phyloP scores from a whole-genome alignment of 305 asterid species.

The Fraxinus dipetala region DNA sequence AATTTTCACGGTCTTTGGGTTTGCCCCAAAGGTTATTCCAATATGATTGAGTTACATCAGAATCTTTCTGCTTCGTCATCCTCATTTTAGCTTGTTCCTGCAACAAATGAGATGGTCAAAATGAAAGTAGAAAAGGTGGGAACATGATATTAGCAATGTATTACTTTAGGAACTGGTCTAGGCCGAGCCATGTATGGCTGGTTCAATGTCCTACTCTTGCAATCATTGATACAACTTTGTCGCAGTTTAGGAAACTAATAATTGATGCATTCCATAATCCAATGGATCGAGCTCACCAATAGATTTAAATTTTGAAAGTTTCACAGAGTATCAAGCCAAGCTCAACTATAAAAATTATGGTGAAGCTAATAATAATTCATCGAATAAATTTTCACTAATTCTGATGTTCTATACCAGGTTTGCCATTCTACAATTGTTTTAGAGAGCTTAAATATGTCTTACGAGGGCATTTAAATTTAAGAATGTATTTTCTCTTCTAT shows the following conservation, averaged over 20 bases:
- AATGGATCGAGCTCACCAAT: not conserved
- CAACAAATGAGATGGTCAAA: constrained; percentile 8
- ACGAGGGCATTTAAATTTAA: not conserved
- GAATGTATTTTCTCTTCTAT: not conserved
- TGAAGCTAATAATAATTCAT: not conserved
- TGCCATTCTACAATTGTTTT: not conserved
- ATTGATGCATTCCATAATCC: not conserved
- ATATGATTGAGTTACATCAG: constrained; percentile 49
- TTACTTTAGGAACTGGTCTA: not conserved
- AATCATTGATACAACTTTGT: not conserved
- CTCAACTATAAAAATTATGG: not conserved
- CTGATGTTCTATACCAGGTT: not conserved
- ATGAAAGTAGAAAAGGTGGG: not conserved
- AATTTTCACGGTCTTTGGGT: constrained; percentile 37
- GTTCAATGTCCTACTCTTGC: not conserved
- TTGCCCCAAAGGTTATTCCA: constrained; percentile 89
- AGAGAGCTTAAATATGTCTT: not conserved
- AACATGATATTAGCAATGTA: not conserved
- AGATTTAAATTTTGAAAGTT: not conserved
- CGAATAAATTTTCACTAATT: not conserved
- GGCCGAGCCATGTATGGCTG: not conserved
- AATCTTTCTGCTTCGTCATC: constrained; percentile 69
- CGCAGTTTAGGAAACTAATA: not conserved
- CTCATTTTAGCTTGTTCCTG: constrained; percentile 74
- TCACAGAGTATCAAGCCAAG: not conserved